phyloP scores from a whole-genome alignment of 148 eudicot genomes.

The Vaccinium myrtillus region DNA sequence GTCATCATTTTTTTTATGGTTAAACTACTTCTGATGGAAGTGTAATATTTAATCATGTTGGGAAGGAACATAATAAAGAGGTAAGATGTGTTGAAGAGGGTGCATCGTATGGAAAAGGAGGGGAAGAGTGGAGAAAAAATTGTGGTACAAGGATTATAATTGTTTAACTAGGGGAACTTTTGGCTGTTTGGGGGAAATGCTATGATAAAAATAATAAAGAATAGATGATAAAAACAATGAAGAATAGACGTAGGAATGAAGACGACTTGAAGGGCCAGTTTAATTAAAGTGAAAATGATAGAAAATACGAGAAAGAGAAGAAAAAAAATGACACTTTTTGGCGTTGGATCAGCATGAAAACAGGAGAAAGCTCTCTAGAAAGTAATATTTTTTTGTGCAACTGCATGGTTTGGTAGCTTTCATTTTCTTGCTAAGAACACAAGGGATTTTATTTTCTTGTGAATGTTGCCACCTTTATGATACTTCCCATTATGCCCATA shows the following conservation, averaged over 20 bases:
- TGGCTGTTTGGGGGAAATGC: neutral
- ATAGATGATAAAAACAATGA: neutral
- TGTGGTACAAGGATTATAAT: neutral
- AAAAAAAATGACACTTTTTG: no score
- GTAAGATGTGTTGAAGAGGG: neutral
- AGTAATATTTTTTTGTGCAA: no score
- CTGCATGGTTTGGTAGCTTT: no score
- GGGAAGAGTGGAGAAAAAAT: neutral
- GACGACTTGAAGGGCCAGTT: neutral
- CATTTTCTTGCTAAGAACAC: no score
- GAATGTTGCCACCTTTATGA: no score
- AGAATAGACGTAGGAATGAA: neutral
- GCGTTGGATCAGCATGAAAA: no score
- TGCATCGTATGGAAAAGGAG: neutral
- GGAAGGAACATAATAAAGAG: neutral
- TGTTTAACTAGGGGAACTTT: neutral
- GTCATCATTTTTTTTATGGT: neutral
- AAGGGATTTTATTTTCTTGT: no score
- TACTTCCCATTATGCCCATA: no score
- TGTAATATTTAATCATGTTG: neutral
- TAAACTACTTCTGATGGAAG: neutral
- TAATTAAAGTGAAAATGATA: no score
- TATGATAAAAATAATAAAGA: neutral
- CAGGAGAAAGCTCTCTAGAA: no score
- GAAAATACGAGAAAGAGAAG: no score